Base-by-base conservation (phyloP, 2,329 filamentous ascomycete genomes). In the Emergomyces pasteurianus region DNA sequence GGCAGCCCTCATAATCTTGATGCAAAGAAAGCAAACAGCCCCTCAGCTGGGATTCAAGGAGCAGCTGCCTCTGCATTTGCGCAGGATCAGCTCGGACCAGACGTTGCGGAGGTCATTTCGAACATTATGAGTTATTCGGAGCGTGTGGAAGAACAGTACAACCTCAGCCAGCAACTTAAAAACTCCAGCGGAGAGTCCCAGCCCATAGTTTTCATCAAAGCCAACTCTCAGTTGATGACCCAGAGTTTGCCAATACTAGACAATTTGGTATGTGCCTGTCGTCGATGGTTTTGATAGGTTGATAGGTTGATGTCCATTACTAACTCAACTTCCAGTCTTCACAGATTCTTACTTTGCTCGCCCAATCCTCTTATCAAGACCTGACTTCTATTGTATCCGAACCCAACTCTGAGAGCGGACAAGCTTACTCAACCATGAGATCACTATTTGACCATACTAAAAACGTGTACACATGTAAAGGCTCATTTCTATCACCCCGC, bases 361-460 rank as follows among this genome's bases (percentile, higher is more conserved):
- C 82, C 53, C 82, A 82, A 67, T 81, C 80, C 9, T 78, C 77
- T 50, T 83, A 81, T 60, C 74, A 78, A 59, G 81, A 85, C 58
- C 81, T 83, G 42, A 77, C 83, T 55, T 77, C 79, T 36, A 80
- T 85, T 62, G 80, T 84, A 38, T 80, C 79, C 2, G 77, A 81
- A 47, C 80, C 78, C 18, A 78, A 81, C 21, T 81, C 80, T 1
- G 79, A 82, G 61, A 77, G 79, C 63, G 82, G 82, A 9, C 81
- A 86, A 69, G 81, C 83, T n/a, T 86, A 86, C 70, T 77, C 78
- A 3, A 83, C 81, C 1, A 75, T 86, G 68, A 83, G 83, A 65
- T 82, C 80, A 4, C 74, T 86, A 8, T 86, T 86, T 64, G 82
- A 85, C 62, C 82, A 85, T 63, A 84, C 82, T 0, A 84, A 85